Evolutionary conservation across 768 basidiomycete genomes (phyloP).

Genomic region (Phlegmacium glaucopus): DNA sequence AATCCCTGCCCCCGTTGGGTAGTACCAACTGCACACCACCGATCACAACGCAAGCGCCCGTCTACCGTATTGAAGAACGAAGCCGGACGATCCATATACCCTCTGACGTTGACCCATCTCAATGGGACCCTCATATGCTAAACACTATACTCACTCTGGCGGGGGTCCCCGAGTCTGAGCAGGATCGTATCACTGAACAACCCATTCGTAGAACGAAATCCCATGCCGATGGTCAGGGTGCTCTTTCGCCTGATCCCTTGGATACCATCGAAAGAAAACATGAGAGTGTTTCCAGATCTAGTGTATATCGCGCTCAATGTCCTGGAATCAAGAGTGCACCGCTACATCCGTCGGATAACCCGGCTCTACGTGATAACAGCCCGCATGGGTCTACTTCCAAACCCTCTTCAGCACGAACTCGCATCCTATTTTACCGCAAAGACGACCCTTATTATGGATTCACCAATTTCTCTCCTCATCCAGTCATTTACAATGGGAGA

Average conservation of each 20-base stretch:
- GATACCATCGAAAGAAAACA: constrained; percentile 14
- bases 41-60: constrained; percentile 26
- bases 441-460: constrained; percentile 65
- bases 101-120: constrained; percentile 38
- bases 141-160: constrained; percentile 38
- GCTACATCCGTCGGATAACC: constrained; percentile 3
- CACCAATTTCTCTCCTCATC: constrained; percentile 70
- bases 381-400: constrained; percentile 7
- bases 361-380: constrained; percentile 16
- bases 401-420: constrained; percentile 26
- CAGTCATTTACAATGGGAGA: constrained; percentile 58
- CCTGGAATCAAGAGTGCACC: constrained; percentile 21
- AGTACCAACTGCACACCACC: constrained; percentile 21
- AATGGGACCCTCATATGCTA: constrained; percentile 39
- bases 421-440: constrained; percentile 63
- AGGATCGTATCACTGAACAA: constrained; percentile 16
- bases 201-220: constrained; percentile 32
- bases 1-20: constrained; percentile 20
- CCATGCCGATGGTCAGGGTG: constrained; percentile 24
- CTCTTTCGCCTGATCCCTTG: constrained; percentile 20
- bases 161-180: constrained; percentile 26
- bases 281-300: constrained; percentile 17
- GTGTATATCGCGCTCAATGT: constrained; percentile 20
- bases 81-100: constrained; percentile 44
- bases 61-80: constrained; percentile 47